Base-by-base conservation (phyloP, 208 protist species). In the Leishmania turanica region DNA sequence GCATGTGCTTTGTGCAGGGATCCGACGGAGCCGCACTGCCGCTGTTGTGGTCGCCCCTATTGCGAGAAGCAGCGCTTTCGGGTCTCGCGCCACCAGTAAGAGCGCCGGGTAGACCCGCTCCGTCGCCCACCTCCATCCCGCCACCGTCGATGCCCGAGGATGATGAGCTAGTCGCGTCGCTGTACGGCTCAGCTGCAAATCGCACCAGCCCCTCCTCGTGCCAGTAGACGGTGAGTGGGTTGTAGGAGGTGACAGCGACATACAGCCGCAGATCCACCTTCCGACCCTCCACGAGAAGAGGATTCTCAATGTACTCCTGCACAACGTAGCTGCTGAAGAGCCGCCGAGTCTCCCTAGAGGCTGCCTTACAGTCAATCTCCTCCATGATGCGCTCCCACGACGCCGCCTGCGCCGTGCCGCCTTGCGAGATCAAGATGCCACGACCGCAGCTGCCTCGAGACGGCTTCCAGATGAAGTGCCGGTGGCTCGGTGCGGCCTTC, bases 181-280 rank as follows among this genome's bases (percentile, higher is more conserved):
- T 79, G 89, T 99, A 99, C 31, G 77, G n/a, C 69, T 98, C 91
- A 7, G 97, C 98, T 37, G 96, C 96, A 64, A 99, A 89, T 0
- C 98, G 89, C 40, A 98, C 98, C 17, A 99, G 87, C 15, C 98
- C 98, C 62, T 99, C 97, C 9, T 98, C 89, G 87, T 98, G 94
- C 54, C 96, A 80, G 77, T 98, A 99, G 27, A 99, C 80, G 21
- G 85, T 84, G 27, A 99, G 83, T 6, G 97, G 95, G 78, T 99
- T 90, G 78, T 96, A 95, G 17, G 89, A 96, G 8, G 96, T 95
- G 58, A 99, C 94, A 17, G 93, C 79, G 9, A 99, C 97, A 81
- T 99, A 99, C 11, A 99, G 87, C 0, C 98, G 91, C 64, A 99
- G 86, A 78, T 99, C 98, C 83, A 98, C 99, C 84, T 99, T 99